A percentile compares a stretch with the other conserved stretches of the same genome.
These are phyloP conservation scores for Aleurites moluccanus DNA, from an alignment of 441 rosid species.

Conservation along the genomic window DNA sequence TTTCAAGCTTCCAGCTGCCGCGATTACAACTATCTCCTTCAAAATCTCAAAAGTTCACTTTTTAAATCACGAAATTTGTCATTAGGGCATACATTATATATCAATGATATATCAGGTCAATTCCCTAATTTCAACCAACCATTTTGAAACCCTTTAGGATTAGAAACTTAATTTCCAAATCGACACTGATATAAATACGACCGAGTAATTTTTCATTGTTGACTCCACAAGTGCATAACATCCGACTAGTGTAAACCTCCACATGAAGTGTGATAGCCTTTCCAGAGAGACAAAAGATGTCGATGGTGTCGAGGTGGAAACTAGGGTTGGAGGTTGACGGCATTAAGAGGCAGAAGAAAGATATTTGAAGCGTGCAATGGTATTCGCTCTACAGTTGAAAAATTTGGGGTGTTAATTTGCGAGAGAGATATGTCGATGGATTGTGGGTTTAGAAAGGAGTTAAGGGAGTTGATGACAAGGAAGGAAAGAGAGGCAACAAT, in stretches of 20 bases:
- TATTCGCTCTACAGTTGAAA: slow-evolving; percentile 54
- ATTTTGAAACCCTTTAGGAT: slow-evolving; percentile 47
- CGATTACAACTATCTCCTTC: too few species aligned
- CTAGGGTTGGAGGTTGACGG: slow-evolving; percentile 57
- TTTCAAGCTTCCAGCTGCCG: too few species aligned
- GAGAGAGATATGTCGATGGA: slow-evolving; percentile 94
- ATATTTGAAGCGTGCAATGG: slow-evolving; percentile 80
- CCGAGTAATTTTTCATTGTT: slow-evolving; percentile 60
- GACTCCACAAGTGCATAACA: slow-evolving; percentile 69
- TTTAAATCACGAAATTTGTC: too few species aligned
- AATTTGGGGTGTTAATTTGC: slow-evolving; percentile 49
- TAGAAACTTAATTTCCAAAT: slow-evolving; percentile 45
- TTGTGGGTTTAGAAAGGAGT: slow-evolving; percentile 68
- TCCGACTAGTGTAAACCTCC: slow-evolving; percentile 64
- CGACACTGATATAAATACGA: slow-evolving; percentile 45
- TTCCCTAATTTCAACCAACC: slow-evolving; percentile 69
- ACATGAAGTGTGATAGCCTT: slow-evolving; percentile 51
- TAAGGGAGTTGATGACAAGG: slow-evolving; percentile 53
- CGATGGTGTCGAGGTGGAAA: slow-evolving; percentile 64
- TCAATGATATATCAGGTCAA: slow-evolving; percentile 40
- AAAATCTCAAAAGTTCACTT: too few species aligned
- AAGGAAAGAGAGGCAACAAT: slow-evolving; percentile 33
- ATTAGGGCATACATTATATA: too few species aligned
- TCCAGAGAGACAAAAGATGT: slow-evolving; percentile 53
- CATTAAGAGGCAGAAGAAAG: slow-evolving; percentile 70